Evolutionary conservation across 805 yeast species (phyloP).

Genomic region (Yamadazyma sp.): DNA sequence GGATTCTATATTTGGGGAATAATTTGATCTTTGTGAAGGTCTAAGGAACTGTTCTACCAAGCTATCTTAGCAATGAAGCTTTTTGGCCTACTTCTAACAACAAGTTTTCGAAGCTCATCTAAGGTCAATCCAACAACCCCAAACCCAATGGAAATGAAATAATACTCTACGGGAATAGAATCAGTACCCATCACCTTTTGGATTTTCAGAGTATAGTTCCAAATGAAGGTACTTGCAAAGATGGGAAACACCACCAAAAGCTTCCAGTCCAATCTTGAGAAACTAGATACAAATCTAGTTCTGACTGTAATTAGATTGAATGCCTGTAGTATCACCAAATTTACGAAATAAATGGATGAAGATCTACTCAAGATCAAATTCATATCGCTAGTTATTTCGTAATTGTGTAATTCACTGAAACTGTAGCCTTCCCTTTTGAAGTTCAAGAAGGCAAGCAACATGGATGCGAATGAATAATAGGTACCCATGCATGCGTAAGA

Average conservation of each 20-base stretch:
- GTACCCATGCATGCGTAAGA: slow-evolving; percentile 46
- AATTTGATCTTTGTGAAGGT: no score
- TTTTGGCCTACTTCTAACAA: slow-evolving; percentile 37
- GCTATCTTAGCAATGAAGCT: slow-evolving; percentile 39
- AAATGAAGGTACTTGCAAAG: slow-evolving; percentile 38
- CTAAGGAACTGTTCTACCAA: no score
- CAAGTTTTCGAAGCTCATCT: slow-evolving; percentile 45
- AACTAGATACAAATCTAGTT: slow-evolving; percentile 41
- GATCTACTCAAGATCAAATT: slow-evolving; percentile 27
- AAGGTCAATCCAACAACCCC: slow-evolving; percentile 38
- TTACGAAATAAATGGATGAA: slow-evolving; percentile 47
- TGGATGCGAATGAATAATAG: slow-evolving; percentile 39
- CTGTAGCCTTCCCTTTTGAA: slow-evolving; percentile 34
- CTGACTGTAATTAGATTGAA: slow-evolving; percentile 46
- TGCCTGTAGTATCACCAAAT: slow-evolving; percentile 48
- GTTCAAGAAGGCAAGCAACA: slow-evolving; percentile 40
- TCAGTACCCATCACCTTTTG: slow-evolving; percentile 35
- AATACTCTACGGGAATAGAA: slow-evolving; percentile 45
- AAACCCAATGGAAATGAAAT: slow-evolving; percentile 46
- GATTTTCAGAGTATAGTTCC: slow-evolving; percentile 44
- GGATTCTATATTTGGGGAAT: no score
- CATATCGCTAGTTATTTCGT: slow-evolving; percentile 30
- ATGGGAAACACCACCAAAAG: slow-evolving; percentile 35
- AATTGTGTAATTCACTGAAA: slow-evolving; percentile 34
- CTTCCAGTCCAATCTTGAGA: slow-evolving; percentile 41